Conservation (phyloP, 2,329 filamentous ascomycete species). For the Septoria petroselini region DNA sequence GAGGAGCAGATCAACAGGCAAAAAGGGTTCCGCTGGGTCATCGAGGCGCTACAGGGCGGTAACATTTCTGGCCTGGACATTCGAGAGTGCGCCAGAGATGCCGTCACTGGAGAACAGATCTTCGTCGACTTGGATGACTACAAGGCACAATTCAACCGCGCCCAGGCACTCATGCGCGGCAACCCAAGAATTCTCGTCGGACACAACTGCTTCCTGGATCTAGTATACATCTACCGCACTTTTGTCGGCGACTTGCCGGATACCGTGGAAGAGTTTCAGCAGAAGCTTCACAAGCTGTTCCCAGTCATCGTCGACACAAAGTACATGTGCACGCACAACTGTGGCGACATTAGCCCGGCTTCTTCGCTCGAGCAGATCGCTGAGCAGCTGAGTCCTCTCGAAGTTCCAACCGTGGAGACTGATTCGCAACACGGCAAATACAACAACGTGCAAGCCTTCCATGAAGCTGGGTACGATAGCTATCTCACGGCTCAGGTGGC, state of each 20-base stretch:
- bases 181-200: conserved; percentile 56
- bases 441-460: conserved; percentile 42
- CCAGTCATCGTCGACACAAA: conserved; percentile 62
- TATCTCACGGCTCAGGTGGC: conserved; percentile 59
- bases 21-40: conserved; percentile 51
- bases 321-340: conserved; percentile 59
- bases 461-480: conserved; percentile 64
- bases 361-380: conserved; percentile 51
- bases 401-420: conserved; percentile 45
- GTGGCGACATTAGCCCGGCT: conserved; percentile 51
- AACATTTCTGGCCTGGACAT: conserved; percentile 41
- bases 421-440: conserved; percentile 44
- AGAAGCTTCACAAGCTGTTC: conserved; percentile 52
- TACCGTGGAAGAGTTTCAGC: conserved; percentile 53
- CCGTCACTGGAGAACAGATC: conserved; percentile 36
- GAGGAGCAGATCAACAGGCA: conserved; percentile 44
- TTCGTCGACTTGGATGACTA: conserved; percentile 39
- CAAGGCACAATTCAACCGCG: conserved; percentile 41
- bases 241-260: conserved; percentile 59
- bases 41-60: conserved; percentile 46
- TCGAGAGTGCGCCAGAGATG: conserved; percentile 38
- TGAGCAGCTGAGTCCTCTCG: conserved; percentile 38
- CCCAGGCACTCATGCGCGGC: conserved; percentile 44
- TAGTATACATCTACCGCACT: conserved; percentile 61
- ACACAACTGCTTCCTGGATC: conserved; percentile 64